A percentile compares a stretch with the other conserved stretches of the same genome.
Evolutionary conservation across 495 filamentous ascomycete genomes (phyloP).

Genomic region (Aspergillus nidulans): DNA sequence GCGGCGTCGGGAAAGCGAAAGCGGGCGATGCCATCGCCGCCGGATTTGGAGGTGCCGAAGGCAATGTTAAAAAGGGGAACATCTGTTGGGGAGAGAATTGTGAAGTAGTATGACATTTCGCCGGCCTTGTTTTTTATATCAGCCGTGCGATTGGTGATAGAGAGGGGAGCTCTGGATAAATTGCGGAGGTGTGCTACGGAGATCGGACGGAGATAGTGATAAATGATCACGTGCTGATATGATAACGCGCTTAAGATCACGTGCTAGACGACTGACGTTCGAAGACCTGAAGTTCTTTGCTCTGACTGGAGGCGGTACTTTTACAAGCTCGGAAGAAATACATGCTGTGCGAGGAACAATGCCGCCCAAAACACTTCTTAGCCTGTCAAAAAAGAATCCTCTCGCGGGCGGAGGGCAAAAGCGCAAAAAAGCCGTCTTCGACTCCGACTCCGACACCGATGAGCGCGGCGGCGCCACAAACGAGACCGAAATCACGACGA

Average conservation of each 20-base stretch:
- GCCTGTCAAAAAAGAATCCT: constrained; percentile 40
- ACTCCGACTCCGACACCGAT: constrained; percentile 41
- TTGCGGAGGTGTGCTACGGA: not conserved
- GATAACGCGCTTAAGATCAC: not conserved
- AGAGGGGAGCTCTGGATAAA: not conserved
- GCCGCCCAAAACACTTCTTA: constrained; percentile 48
- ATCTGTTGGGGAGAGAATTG: constrained; percentile 88
- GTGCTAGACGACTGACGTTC: not conserved
- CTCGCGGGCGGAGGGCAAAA: constrained; percentile 24
- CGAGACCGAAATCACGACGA: constrained; percentile 34
- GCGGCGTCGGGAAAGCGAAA: constrained; percentile 75
- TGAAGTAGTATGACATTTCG: constrained; percentile 93
- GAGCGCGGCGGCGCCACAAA: constrained; percentile 13
- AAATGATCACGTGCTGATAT: not conserved
- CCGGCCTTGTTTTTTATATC: not conserved
- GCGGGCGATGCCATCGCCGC: constrained; percentile 84
- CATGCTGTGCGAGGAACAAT: constrained; percentile 14
- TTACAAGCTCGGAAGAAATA: not conserved
- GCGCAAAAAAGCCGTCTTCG: constrained; percentile 49
- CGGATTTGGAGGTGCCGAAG: constrained; percentile 91
- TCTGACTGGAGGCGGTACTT: not conserved
- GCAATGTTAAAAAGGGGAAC: constrained; percentile 93
- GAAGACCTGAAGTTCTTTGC: not conserved
- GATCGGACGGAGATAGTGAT: not conserved
- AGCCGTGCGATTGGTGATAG: not conserved